Conservation (phyloP, 2,329 filamentous ascomycete species). For the Diaporthe citri region DNA sequence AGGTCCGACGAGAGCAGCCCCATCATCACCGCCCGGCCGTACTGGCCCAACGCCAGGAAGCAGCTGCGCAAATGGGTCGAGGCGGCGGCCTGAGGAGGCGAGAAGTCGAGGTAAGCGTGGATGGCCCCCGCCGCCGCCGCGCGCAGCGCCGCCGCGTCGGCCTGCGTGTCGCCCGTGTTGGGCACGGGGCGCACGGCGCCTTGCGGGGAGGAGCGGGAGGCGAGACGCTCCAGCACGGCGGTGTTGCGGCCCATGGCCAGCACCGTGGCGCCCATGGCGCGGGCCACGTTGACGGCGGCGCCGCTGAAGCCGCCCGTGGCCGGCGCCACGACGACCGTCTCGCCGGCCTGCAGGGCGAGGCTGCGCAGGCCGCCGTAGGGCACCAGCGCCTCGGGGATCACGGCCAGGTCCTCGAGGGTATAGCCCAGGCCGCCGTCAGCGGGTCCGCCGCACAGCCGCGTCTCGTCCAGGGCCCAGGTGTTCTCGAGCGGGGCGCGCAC, state of each 20-base stretch:
- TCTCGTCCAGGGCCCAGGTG: neutral
- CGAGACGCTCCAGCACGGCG: neutral
- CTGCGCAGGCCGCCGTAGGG: neutral
- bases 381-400: neutral
- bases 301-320: neutral
- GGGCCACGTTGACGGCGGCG: neutral
- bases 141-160: neutral
- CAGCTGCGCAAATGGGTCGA: neutral
- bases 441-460: neutral
- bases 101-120: neutral
- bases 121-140: neutral
- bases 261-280: neutral
- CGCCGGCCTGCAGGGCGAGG: neutral
- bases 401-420: neutral
- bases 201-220: neutral
- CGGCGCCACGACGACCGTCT: neutral
- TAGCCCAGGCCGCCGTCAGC: neutral
- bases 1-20: neutral
- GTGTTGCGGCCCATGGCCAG: neutral
- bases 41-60: neutral
- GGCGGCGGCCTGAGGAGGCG: neutral
- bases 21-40: neutral
- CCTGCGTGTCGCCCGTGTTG: neutral
- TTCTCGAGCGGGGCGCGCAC: neutral
- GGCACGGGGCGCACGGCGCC: neutral